Evolutionary conservation across 1,139 yeast species (phyloP).

Genomic region (Suhomyces terraborum): DNA sequence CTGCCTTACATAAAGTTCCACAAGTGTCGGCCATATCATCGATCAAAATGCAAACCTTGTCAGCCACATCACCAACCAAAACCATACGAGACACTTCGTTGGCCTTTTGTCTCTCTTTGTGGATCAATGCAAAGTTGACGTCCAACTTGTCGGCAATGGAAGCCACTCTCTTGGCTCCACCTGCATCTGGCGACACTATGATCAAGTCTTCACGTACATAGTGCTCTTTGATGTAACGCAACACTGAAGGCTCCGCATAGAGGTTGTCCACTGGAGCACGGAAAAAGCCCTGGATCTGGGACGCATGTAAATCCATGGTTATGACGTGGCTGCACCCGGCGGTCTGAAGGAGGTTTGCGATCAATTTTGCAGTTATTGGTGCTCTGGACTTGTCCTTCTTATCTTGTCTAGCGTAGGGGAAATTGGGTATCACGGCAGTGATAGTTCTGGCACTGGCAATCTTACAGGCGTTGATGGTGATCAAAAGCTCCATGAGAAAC

Average conservation of each 20-base stretch:
- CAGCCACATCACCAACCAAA: constrained; percentile 73
- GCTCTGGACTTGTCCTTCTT: constrained; percentile 81
- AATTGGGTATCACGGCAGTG: constrained; percentile 77
- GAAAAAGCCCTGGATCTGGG: constrained; percentile 83
- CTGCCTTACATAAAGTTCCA: constrained; percentile 78
- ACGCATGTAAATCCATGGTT: constrained; percentile 82
- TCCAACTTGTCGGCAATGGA: constrained; percentile 77
- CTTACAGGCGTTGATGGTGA: constrained; percentile 75
- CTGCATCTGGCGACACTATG: constrained; percentile 82
- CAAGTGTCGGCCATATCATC: constrained; percentile 90
- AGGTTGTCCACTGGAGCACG: constrained; percentile 79
- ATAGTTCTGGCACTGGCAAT: constrained; percentile 79
- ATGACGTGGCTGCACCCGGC: constrained; percentile 83
- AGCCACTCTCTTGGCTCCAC: constrained; percentile 85
- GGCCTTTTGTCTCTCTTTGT: constrained; percentile 79
- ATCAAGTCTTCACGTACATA: constrained; percentile 52
- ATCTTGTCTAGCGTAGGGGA: constrained; percentile 84
- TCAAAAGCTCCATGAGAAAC: constrained; percentile 67
- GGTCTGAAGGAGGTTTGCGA: constrained; percentile 74
- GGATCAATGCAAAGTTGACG: constrained; percentile 76
- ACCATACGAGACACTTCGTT: constrained; percentile 78
- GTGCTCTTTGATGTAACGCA: constrained; percentile 64
- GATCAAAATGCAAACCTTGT: constrained; percentile 67
- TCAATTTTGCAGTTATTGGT: constrained; percentile 76
- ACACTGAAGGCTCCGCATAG: constrained; percentile 77